Conservation (phyloP, 73 alveolate species). For the Paramecium primaurelia region DNA sequence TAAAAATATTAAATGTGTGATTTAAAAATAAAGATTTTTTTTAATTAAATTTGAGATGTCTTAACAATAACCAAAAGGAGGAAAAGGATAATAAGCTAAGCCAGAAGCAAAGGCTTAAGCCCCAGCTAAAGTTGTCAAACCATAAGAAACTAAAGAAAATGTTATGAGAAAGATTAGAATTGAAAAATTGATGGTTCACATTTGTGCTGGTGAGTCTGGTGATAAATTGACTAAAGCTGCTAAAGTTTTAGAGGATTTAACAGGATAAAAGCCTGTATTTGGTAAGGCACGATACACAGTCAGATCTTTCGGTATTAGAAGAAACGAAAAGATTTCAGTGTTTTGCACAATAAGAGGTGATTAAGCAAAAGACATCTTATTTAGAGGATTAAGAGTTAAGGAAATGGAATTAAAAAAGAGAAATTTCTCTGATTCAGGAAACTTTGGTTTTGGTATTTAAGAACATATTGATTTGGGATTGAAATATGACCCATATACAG, state of each 20-base stretch:
- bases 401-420: conserved; percentile 75
- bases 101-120: background rate
- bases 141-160: conserved; percentile 60
- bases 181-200: conserved; percentile 74
- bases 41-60: conserved; percentile 23
- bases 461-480: conserved; percentile 85
- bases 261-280: conserved; percentile 78
- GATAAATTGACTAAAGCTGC: conserved; percentile 81
- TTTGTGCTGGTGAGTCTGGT: conserved; percentile 81
- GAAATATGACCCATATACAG: conserved; percentile 78
- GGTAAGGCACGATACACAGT: conserved; percentile 81
- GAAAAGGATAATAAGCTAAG: conserved; percentile 6
- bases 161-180: conserved; percentile 74
- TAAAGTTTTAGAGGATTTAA: conserved; percentile 73
- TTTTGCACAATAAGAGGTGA: conserved; percentile 78
- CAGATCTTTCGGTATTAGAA: conserved; percentile 76
- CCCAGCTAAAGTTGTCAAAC: conserved; percentile 1
- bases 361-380: conserved; percentile 74
- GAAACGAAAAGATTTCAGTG: conserved; percentile 80
- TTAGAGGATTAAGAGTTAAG: conserved; percentile 77
- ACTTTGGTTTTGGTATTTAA: conserved; percentile 81
- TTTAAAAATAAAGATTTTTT: conserved; percentile 4
- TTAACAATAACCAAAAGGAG: background rate
- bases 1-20: conserved; percentile 12
- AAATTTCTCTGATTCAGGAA: conserved; percentile 72